Evolutionary conservation across 768 basidiomycete species (phyloP), one percentile per base, ranked within the genome.

Genomic region (Suillus fuscotomentosus): DNA sequence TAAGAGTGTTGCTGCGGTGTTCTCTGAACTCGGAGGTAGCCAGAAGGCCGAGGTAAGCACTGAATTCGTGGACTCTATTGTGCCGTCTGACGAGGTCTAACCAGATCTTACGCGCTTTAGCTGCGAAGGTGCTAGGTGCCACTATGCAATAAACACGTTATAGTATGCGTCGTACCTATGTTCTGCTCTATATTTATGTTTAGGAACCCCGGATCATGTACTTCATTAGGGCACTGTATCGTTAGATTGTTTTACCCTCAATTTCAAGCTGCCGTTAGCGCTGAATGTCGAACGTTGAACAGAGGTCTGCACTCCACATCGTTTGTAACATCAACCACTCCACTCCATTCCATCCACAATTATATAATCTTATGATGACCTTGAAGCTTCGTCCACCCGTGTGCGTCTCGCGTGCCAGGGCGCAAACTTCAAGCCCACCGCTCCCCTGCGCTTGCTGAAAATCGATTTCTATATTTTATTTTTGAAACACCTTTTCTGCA

Each of bases 1-100:
- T 11, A 94, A 93, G 83, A 91, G 90, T 66, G 95, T 98, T 27
- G 94, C 92, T 3, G 84, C 90, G 10, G 95, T 97, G 20, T 98
- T 98, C 74, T 78, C 81, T 54, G 85, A 91, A 24, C 82, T 97
- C 31, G 89, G 87, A 20, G 84, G 87, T 3, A 80, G 79, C 60
- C 90, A 95, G 81, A 96, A 93, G 75, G 94, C 95, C 56, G 92
- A 97, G 86, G 95, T 93, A 70, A 68, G 60, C 10, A 57, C 45
- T 41, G 27, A 66, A 39, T 62, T 43, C n/a, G 13, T 55, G 20
- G 17, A 22, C n/a, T 15, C 38, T 57, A 11, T 53, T 15, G 31
- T 31, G n/a, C 24, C 11, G 17, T 59, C 66, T 45, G 13, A 62
- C 38, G 61, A 20, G 51, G 34, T 31, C 17, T 60, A 14, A 39